A percentile compares a stretch with the other conserved stretches of the same genome.
phyloP scores from a whole-genome alignment of 345 rosid genomes.

The Alliaria petiolata region DNA sequence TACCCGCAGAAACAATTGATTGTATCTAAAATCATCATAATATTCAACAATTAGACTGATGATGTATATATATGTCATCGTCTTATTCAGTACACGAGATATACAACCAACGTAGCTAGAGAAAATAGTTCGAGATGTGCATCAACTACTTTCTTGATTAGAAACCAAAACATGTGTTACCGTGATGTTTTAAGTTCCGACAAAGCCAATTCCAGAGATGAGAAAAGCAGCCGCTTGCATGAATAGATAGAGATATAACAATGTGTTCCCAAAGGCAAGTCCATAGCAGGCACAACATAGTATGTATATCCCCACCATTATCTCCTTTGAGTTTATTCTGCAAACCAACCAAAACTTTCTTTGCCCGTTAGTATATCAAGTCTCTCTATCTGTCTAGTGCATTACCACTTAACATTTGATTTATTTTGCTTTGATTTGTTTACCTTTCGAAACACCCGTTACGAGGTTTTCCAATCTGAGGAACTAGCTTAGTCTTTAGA shows the following conservation, averaged over 20 bases:
- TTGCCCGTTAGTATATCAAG: background rate
- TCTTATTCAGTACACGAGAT: background rate
- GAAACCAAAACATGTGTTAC: background rate
- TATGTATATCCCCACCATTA: slow-evolving; percentile 62
- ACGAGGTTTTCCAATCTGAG: slow-evolving; percentile 38
- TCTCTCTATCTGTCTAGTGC: too few relatives aligned
- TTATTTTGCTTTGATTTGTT: background rate
- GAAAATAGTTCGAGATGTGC: background rate
- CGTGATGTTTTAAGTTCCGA: slow-evolving; percentile 41
- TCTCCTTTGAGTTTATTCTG: slow-evolving; percentile 48
- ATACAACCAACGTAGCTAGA: background rate
- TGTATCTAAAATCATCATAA: background rate
- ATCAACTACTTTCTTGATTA: background rate
- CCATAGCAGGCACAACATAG: slow-evolving; percentile 69
- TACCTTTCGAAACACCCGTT: slow-evolving; percentile 56
- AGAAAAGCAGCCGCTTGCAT: slow-evolving; percentile 69
- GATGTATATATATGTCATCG: background rate
- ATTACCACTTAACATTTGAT: too few relatives aligned
- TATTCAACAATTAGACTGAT: background rate
- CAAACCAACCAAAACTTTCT: background rate
- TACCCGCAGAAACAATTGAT: background rate
- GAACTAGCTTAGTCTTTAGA: slow-evolving; percentile 40
- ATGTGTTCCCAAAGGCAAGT: slow-evolving; percentile 47
- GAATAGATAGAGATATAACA: slow-evolving; percentile 57
- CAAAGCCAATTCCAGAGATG: slow-evolving; percentile 60